A percentile compares a stretch with the other conserved stretches of the same genome.
Conservation (phyloP, 148 eudicot species). For the Gaultheria prostrata region DNA sequence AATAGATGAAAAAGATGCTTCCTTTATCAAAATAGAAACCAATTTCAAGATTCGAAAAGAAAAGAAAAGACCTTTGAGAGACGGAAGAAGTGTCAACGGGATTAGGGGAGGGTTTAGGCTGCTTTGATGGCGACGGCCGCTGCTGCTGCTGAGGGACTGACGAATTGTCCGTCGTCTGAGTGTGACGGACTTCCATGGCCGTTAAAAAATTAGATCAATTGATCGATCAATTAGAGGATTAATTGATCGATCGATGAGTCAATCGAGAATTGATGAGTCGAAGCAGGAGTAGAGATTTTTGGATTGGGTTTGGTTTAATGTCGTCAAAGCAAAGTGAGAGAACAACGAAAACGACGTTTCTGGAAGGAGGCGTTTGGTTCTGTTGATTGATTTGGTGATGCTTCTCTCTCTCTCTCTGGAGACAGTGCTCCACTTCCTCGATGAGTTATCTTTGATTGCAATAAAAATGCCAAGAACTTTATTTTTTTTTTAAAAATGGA, state of each 20-base stretch:
- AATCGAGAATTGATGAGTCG: not conserved
- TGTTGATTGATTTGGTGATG: not conserved
- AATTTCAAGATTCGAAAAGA: not conserved
- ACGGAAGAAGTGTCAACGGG: slow-evolving; percentile 34
- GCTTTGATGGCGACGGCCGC: slow-evolving; percentile 28
- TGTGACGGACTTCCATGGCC: slow-evolving; percentile 24
- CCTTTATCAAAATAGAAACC: not conserved
- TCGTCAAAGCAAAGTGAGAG: not conserved
- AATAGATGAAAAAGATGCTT: not conserved
- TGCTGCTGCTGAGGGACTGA: slow-evolving; percentile 22
- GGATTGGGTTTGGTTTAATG: not conserved
- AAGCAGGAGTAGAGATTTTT: not conserved
- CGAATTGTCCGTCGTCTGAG: slow-evolving; percentile 23
- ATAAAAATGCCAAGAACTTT: no score
- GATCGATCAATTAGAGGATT: not conserved
- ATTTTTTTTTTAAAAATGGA: not conserved
- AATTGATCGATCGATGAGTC: not conserved
- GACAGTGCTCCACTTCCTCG: not conserved
- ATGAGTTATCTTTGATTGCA: not conserved
- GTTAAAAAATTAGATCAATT: not conserved
- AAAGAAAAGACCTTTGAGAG: slow-evolving; percentile 32
- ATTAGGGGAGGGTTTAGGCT: slow-evolving; percentile 21
- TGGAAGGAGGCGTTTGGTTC: not conserved
- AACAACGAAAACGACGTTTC: not conserved
- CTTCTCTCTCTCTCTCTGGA: not conserved